Evolutionary conservation across 108 stramenopile species (phyloP).

Genomic region (Cafeteria roenbergensis): DNA sequence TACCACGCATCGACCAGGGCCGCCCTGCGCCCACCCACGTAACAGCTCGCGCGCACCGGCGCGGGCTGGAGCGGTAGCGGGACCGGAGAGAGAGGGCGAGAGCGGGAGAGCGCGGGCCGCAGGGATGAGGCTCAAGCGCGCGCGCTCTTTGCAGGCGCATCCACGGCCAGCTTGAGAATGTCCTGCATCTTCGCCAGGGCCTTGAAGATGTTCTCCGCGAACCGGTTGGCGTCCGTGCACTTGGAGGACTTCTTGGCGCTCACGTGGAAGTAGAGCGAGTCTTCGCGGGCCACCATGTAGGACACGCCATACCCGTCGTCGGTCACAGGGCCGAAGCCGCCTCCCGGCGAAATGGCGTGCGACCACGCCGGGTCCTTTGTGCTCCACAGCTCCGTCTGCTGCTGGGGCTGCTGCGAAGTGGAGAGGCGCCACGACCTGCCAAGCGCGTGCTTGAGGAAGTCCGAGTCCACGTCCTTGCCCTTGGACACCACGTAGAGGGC

Average conservation of each 20-base stretch:
- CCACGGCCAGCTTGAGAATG: background rate
- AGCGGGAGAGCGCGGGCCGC: too few relatives aligned
- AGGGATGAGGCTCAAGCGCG: too few relatives aligned
- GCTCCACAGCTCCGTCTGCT: conserved; percentile 19
- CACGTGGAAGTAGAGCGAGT: conserved; percentile 22
- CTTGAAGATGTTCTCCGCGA: conserved; percentile 6
- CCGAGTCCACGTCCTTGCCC: conserved; percentile 11
- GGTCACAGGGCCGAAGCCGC: conserved; percentile 23
- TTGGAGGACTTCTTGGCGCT: conserved; percentile 12
- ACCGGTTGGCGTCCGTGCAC: conserved; percentile 6
- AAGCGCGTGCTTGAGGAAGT: conserved; percentile 17
- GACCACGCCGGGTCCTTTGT: background rate
- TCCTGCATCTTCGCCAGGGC: conserved; percentile 16
- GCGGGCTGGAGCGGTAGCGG: too few relatives aligned
- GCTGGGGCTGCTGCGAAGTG: conserved; percentile 22
- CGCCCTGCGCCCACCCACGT: too few relatives aligned
- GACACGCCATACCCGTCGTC: conserved; percentile 20
- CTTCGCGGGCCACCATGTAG: conserved; percentile 20
- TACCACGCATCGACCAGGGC: too few relatives aligned
- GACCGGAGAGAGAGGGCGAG: too few relatives aligned
- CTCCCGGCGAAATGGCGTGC: conserved; percentile 12
- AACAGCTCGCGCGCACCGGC: too few relatives aligned
- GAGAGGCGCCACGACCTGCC: conserved; percentile 9
- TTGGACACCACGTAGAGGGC: conserved; percentile 22
- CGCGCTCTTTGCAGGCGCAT: too few relatives aligned